Percentiles rank a stretch among this genome's conserved stretches.
Conservation (phyloP, 2,329 filamentous ascomycete species). For the Monosporascus ibericus region DNA sequence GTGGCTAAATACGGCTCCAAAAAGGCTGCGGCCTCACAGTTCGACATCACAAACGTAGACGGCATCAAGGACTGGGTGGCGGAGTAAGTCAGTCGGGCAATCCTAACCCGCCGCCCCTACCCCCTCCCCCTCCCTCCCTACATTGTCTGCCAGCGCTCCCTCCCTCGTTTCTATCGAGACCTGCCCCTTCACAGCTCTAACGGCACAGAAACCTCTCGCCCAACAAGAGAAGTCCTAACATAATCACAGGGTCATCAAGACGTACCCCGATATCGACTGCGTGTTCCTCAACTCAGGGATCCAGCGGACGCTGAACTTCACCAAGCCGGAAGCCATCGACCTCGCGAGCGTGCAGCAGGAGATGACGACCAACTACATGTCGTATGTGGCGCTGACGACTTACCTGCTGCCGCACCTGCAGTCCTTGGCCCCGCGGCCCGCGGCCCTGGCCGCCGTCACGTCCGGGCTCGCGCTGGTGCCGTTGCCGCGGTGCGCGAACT, state of each 20-base stretch:
- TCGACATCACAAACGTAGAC: conserved; percentile 38
- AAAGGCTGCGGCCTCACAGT: conserved; percentile 32
- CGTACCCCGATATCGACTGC: conserved; percentile 46
- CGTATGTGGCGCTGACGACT: conserved; percentile 37
- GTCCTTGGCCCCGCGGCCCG: conserved; percentile 10
- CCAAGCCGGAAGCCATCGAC: conserved; percentile 29
- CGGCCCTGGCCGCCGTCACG: conserved; percentile 29
- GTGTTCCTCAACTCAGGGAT: conserved; percentile 53
- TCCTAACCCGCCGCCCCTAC: too few species aligned
- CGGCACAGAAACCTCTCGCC: too few species aligned
- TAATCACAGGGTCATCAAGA: conserved; percentile 24
- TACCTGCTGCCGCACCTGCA: conserved; percentile 40
- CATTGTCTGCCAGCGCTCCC: too few species aligned
- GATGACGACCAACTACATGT: conserved; percentile 41
- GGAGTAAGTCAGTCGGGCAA: conserved; percentile 20
- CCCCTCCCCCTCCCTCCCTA: too few species aligned
- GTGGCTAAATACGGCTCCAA: conserved; percentile 38
- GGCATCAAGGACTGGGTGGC: conserved; percentile 34
- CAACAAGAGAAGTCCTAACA: not conserved
- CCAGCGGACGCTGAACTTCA: conserved; percentile 43
- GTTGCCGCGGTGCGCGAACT: conserved; percentile 38
- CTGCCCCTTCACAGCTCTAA: too few species aligned
- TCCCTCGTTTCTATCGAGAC: too few species aligned
- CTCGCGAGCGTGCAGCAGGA: conserved; percentile 34
- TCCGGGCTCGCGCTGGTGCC: conserved; percentile 43